A percentile compares a stretch with the other conserved stretches of the same genome.
These are phyloP conservation scores for Hygrophorus pudorinus DNA, from an alignment of 768 basidiomycete species.

Conservation along the genomic window DNA sequence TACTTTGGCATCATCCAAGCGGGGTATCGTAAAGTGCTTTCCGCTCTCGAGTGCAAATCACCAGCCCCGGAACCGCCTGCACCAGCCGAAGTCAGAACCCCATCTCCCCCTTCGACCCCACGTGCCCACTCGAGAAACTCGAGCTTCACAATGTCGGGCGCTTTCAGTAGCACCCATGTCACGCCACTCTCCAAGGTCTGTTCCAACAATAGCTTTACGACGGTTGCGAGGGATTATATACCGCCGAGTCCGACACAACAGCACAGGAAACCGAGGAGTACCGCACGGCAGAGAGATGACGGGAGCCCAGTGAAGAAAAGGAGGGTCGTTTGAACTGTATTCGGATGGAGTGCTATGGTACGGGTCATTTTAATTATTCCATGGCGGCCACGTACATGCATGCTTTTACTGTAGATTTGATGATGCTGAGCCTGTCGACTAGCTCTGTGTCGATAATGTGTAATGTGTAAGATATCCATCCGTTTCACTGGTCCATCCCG, in stretches of 20 bases:
- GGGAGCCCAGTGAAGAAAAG: constrained; percentile 8
- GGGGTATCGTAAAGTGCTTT: constrained; percentile 45
- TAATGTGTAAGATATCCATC: too few species aligned
- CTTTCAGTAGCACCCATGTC: too few species aligned
- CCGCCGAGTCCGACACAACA: constrained; percentile 21
- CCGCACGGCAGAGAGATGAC: neutral
- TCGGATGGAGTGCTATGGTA: neutral
- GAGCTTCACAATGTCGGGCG: constrained; percentile 18
- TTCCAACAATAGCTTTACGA: constrained; percentile 36
- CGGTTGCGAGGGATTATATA: constrained; percentile 28
- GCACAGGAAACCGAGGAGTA: constrained; percentile 5
- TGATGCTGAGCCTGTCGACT: too few species aligned
- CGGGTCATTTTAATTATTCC: too few species aligned
- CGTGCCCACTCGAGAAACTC: constrained; percentile 18
- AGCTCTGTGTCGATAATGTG: too few species aligned
- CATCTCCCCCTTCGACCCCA: constrained; percentile 30
- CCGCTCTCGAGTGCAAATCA: too few species aligned
- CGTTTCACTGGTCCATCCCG: too few species aligned
- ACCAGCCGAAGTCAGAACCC: constrained; percentile 2
- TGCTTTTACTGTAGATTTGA: too few species aligned
- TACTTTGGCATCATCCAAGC: constrained; percentile 57
- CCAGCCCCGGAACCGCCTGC: too few species aligned
- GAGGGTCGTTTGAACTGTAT: neutral
- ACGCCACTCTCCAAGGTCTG: constrained; percentile 16
- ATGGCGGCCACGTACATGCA: too few species aligned